Evolutionary conservation across 1,284 basidiomycete genomes (phyloP), one percentile per base, ranked within the genome.

Genomic region (Ustilago shanxiensis): DNA sequence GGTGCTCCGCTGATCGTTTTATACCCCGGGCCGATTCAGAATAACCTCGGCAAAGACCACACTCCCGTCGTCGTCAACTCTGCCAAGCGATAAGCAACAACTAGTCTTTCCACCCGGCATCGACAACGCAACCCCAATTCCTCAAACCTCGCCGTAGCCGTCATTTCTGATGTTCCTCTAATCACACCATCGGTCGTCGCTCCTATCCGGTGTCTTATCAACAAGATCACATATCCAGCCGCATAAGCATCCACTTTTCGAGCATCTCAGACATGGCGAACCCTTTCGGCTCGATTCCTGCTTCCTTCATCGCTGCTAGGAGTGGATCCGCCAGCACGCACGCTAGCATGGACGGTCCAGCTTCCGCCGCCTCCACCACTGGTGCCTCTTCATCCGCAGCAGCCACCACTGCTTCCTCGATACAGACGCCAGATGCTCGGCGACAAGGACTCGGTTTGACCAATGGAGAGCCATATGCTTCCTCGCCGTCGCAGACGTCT

Each of bases 261-360:
- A 20, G n/a, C 11, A 20, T 44, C 41, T 6, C 1, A 44, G 8
- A 20, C 41, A 62, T 62, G 60, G 53, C 22, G 28, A 49, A 44
- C 22, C 47, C 53, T 9, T 65, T 22, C 50, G 33, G 54, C 50
- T 44, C 68, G 16, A 49, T 66, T 24, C 59, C 68, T 9, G 24
- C 33, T 6, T 33, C 47, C 20, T 54, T 53, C 31, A 59, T 35
- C 16, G 65, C 54, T 51, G 53, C 53, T 14, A 44, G 44, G 6
- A 71, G 55, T 39, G 68, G 50, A 3, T 71, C 68, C 29, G 50
- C 41, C 28, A 66, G 63, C 58, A 71, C 62, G 7, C 68, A 71
- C 35, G 45, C 54, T 5, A 71, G 62, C 44, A 54, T 61, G 49
- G 62, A 71, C n/a, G 68, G 54, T 24, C 22, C 35, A 1, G 49